Evolutionary conservation across 257 asterid genomes (phyloP), one percentile per base, ranked within the genome.

Genomic region (Galeopsis tetrahit): DNA sequence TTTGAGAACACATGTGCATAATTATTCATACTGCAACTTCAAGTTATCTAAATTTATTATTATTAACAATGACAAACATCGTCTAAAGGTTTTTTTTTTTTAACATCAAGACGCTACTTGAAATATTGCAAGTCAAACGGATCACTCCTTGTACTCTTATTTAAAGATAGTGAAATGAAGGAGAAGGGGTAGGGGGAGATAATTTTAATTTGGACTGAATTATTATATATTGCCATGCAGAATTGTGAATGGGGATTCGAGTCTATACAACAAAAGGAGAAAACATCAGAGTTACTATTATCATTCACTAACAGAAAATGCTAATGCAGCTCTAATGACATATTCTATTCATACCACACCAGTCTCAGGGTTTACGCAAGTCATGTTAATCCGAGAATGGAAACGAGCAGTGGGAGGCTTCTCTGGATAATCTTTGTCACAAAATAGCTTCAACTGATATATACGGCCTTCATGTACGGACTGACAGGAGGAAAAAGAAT

Each of bases 381-480:
- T 80, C 95, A 91, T 86, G 93, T 89, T 87, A 68, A 91, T 63
- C 63, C 96, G 93, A 13, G 97, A 89, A 78, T 91, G 91, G 70
- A 91, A 91, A 56, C 97, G 96, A 34, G 89, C 96, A 73, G 73
- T 80, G 58, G 97, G 97, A 46, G 96, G 97, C 93, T 91, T 91
- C 84, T 91, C 97, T 1, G 97, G 97, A 51, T 91, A 91, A 81
- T 91, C 97, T 83, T 91, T 91, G 89, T 91, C 97, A 7, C 97
- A 91, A 72, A 91, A 91, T 66, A 91, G 82, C 85, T 91, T 91
- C 83, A 91, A 76, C 83, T 91, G 97, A 76, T 91, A 91, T 49
- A 91, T 91, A 31, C 97, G 95, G 11, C 97, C 96, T 81, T 91
- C 97, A 44, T 91, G 97, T 35, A 91, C 97, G 36, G 95, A 87